A percentile compares a stretch with the other conserved stretches of the same genome.
These are phyloP conservation scores for Ramularia endophylla DNA, from an alignment of 2,329 filamentous ascomycete genomes.

Conservation along the genomic window DNA sequence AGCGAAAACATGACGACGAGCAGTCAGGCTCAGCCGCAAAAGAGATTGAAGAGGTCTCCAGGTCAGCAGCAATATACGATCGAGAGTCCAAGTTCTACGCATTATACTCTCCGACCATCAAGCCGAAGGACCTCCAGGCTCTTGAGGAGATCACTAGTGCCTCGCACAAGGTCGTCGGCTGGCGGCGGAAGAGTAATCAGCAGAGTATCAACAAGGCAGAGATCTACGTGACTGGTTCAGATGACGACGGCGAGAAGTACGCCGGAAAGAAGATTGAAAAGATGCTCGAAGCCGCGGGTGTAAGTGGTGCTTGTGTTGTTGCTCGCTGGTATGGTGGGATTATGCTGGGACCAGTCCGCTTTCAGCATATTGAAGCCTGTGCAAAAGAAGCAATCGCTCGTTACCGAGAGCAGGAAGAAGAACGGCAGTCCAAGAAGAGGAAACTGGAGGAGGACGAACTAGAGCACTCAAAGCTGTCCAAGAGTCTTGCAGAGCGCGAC, in stretches of 20 bases:
- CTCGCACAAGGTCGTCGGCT: slow-evolving; percentile 47
- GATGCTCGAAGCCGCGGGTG: slow-evolving; percentile 40
- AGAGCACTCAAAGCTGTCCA: slow-evolving; percentile 33
- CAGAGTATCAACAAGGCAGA: slow-evolving; percentile 37
- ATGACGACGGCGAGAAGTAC: slow-evolving; percentile 51
- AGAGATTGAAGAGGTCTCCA: slow-evolving; percentile 33
- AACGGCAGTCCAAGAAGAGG: slow-evolving; percentile 27
- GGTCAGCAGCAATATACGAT: slow-evolving; percentile 43
- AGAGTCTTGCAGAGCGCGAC: slow-evolving; percentile 43
- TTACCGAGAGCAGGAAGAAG: slow-evolving; percentile 31
- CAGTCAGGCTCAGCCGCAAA: slow-evolving; percentile 6
- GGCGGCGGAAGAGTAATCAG: slow-evolving; percentile 44
- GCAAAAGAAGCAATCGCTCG: slow-evolving; percentile 44
- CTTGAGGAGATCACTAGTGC: slow-evolving; percentile 41
- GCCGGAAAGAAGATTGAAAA: slow-evolving; percentile 44
- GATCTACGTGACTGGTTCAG: slow-evolving; percentile 40
- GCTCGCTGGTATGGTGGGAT: slow-evolving; percentile 51
- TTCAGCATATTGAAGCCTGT: slow-evolving; percentile 47
- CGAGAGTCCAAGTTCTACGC: slow-evolving; percentile 48
- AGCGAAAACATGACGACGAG: slow-evolving; percentile 24
- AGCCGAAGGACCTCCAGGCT: slow-evolving; percentile 38
- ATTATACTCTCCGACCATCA: slow-evolving; percentile 43
- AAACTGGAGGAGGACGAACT: slow-evolving; percentile 30
- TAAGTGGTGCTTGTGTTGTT: slow-evolving; percentile 45
- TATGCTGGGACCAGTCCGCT: slow-evolving; percentile 48